These are phyloP conservation scores for Colletotrichum sp. DNA, from an alignment of 2,329 filamentous ascomycete species.

Conservation along the genomic window DNA sequence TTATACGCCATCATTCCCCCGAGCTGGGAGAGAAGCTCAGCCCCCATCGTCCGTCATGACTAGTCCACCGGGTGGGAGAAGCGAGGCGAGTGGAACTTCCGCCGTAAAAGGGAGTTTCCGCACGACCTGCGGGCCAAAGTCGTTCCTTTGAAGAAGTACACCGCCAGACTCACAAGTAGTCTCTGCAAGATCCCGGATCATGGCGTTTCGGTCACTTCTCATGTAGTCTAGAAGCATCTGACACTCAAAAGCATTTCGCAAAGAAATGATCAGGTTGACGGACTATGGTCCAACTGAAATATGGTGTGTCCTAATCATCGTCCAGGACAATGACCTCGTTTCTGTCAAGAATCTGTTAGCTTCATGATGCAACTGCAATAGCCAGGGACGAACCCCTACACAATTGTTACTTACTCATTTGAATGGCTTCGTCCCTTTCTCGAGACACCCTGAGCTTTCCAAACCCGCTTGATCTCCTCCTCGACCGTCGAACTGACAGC, in stretches of 20 bases:
- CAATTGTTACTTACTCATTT: neutral
- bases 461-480: neutral
- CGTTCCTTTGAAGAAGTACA: too few species aligned
- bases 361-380: neutral
- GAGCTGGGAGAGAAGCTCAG: accelerated
- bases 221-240: neutral
- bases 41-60: accelerated
- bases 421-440: neutral
- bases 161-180: too few species aligned
- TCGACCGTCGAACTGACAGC: neutral
- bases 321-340: neutral
- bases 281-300: neutral
- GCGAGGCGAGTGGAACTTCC: too few species aligned
- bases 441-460: accelerated
- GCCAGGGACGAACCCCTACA: neutral
- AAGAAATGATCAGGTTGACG: neutral
- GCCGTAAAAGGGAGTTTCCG: too few species aligned
- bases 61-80: neutral
- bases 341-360: neutral
- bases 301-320: neutral
- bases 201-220: neutral
- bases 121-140: too few species aligned
- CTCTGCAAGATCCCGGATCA: neutral
- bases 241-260: neutral
- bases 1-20: accelerated